Evolutionary conservation across 495 filamentous ascomycete genomes (phyloP), one percentile per base, ranked within the genome.

Genomic region (Aspergillus incahuasiensis): DNA sequence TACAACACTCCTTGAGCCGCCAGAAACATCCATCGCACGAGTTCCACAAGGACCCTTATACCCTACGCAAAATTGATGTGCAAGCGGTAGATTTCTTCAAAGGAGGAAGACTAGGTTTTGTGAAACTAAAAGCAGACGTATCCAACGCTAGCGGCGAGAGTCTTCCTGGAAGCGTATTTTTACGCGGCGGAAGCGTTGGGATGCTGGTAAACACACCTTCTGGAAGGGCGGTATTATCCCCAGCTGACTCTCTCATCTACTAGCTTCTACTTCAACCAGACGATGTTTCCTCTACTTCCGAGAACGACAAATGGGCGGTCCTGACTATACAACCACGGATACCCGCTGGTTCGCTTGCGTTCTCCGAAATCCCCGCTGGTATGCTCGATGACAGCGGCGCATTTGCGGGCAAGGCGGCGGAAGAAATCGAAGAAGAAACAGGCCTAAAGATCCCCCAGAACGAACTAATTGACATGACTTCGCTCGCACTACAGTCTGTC

Each of bases 301-400:
- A 78, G 56, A 58, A 68, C 18, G 71, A 88, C 53, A 86, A 88
- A 63, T 79, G 85, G 58, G 90, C 84, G 2, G 73, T 95, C 22
- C 68, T 96, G 34, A 92, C 91, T 1, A 77, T 95, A 28, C 92
- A 96, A 65, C 86, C 91, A 21, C 87, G 91, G 34, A 78, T 95
- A 18, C 82, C 92, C 0, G 89, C 87, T 9, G 90, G 88, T 0
- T 86, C 84, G 6, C 72, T 96, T 8, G 77, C 79, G 8, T 86
- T 95, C 59, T 73, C 85, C 12, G 91, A 96, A 66, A 74, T 96
- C 18, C 91, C 91, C 0, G 91, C 91, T 0, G 91, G 91, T 6
- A 95, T 96, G 90, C 81, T 96, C 7, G 91, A 95, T 62, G 84
- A 89, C 55, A 75, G 70, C 38, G 87, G 87, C 20, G 82, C 79